Evolutionary conservation across 208 protist genomes (phyloP).

Genomic region (Novymonas esmeraldas): DNA sequence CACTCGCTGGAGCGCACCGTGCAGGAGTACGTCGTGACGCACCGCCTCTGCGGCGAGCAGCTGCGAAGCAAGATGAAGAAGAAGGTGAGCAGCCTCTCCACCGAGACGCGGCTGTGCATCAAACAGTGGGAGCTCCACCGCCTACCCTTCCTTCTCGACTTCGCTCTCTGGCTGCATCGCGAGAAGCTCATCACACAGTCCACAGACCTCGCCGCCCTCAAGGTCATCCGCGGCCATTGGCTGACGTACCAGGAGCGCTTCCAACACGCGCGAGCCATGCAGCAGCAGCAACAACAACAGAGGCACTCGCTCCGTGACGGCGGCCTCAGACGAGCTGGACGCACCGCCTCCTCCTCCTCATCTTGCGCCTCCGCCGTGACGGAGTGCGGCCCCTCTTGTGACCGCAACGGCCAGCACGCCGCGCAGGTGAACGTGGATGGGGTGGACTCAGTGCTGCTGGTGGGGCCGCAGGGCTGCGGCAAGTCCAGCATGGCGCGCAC

Average conservation of each 20-base stretch:
- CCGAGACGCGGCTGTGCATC: conserved; percentile 41
- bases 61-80: conserved; percentile 56
- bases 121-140: conserved; percentile 65
- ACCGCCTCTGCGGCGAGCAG: conserved; percentile 47
- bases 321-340: too few relatives aligned
- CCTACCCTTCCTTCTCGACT: conserved; percentile 49
- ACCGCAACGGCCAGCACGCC: background rate
- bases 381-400: too few relatives aligned
- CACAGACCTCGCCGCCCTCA: conserved; percentile 42
- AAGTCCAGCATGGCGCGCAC: conserved; percentile 81
- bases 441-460: conserved; percentile 60
- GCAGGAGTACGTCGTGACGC: conserved; percentile 77
- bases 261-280: conserved; percentile 6
- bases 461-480: conserved; percentile 83
- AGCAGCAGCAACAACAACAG: conserved; percentile 21
- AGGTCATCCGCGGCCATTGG: conserved; percentile 60
- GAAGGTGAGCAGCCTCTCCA: conserved; percentile 55
- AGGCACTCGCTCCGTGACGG: too few relatives aligned
- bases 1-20: conserved; percentile 66
- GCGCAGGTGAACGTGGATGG: conserved; percentile 4
- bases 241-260: conserved; percentile 60
- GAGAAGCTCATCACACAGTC: conserved; percentile 60
- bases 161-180: conserved; percentile 70
- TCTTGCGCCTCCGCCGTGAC: too few relatives aligned
- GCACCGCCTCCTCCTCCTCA: too few relatives aligned